Conservation (phyloP, 352 stramenopile genomes). For the Thalassiosira livingstoniorum region DNA sequence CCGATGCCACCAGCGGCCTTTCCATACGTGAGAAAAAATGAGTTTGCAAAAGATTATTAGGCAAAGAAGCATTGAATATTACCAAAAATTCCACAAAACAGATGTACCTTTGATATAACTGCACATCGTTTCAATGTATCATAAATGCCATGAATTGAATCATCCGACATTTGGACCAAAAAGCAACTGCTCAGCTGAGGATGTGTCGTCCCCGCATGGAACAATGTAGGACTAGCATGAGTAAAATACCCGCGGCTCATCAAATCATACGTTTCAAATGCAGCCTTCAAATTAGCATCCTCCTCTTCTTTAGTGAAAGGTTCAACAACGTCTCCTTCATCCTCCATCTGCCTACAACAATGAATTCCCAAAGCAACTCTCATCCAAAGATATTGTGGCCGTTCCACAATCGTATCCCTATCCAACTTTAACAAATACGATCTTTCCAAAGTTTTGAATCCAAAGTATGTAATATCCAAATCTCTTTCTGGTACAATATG, state of each 20-base stretch:
- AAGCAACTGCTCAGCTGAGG: slow-evolving; percentile 97
- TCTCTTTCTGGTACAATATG: slow-evolving; percentile 93
- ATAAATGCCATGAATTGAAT: slow-evolving; percentile 98
- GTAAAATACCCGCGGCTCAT: slow-evolving; percentile 98
- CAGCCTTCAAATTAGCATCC: slow-evolving; percentile 86
- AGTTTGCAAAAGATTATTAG: background rate
- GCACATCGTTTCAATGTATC: slow-evolving; percentile 97
- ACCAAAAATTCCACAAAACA: too few species aligned
- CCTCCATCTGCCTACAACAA: slow-evolving; percentile 87
- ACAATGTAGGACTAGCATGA: slow-evolving; percentile 98
- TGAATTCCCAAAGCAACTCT: slow-evolving; percentile 97
- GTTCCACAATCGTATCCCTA: slow-evolving; percentile 85
- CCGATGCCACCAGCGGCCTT: slow-evolving; percentile 93
- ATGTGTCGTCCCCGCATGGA: slow-evolving; percentile 96
- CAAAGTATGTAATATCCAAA: slow-evolving; percentile 97
- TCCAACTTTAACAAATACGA: slow-evolving; percentile 80
- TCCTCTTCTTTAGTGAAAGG: slow-evolving; percentile 53
- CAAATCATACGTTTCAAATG: slow-evolving; percentile 97
- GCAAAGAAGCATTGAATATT: background rate
- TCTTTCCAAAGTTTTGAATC: slow-evolving; percentile 96
- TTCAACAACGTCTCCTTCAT: background rate
- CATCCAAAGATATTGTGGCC: slow-evolving; percentile 97
- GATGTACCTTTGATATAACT: slow-evolving; percentile 90
- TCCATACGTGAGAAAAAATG: background rate
- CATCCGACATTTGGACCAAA: slow-evolving; percentile 95